Percentiles rank a stretch among this genome's conserved stretches.
phyloP scores from a whole-genome alignment of 2,329 filamentous ascomycete species.

The Penicillium digitatum region DNA sequence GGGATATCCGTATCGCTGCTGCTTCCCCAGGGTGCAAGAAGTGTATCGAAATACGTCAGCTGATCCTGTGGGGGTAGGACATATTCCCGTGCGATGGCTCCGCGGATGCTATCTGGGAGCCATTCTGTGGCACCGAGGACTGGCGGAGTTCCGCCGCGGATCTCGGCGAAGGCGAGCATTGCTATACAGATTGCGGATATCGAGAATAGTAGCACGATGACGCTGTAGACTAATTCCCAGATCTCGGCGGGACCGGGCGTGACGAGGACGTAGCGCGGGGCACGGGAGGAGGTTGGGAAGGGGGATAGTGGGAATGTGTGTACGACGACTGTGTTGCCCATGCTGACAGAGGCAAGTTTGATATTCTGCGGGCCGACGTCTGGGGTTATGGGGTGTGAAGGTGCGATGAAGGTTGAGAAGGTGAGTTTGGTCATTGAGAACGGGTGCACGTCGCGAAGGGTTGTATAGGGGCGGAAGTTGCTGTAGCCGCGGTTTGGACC shows the following conservation, averaged over 20 bases:
- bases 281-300: constrained; percentile 41
- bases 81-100: constrained; percentile 41
- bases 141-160: constrained; percentile 56
- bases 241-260: constrained; percentile 53
- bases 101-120: constrained; percentile 52
- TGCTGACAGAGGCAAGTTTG: constrained; percentile 75
- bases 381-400: constrained; percentile 46
- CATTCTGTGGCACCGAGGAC: constrained; percentile 54
- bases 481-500: constrained; percentile 43
- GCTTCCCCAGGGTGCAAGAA: constrained; percentile 4
- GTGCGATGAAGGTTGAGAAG: constrained; percentile 52
- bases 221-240: constrained; percentile 52
- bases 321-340: constrained; percentile 73
- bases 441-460: constrained; percentile 53
- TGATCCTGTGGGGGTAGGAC: constrained; percentile 22
- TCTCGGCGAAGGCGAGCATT: constrained; percentile 59
- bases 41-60: constrained; percentile 17
- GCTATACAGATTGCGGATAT: constrained; percentile 61
- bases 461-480: constrained; percentile 49
- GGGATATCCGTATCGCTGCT: neutral
- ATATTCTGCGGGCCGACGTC: constrained; percentile 56
- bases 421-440: constrained; percentile 56
- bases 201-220: constrained; percentile 58
- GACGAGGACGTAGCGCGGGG: constrained; percentile 67
- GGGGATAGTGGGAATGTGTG: constrained; percentile 68